These are phyloP conservation scores for Talaromyces amestolkiae DNA, from an alignment of 2,329 filamentous ascomycete genomes.

Conservation along the genomic window DNA sequence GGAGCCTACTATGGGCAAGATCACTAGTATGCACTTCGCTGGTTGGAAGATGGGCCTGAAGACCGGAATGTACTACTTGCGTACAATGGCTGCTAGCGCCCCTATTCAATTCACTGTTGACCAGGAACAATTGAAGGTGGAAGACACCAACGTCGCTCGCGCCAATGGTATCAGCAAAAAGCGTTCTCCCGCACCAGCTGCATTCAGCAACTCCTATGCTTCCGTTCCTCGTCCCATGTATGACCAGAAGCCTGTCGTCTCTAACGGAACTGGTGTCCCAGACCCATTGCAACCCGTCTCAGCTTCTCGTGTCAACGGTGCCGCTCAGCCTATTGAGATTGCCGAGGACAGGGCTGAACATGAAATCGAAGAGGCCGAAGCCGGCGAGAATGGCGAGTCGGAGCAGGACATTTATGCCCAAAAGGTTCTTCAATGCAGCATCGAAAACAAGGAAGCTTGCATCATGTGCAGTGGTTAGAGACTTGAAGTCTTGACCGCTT, in stretches of 20 bases:
- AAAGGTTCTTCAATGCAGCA: constrained; percentile 87
- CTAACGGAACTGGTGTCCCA: constrained; percentile 47
- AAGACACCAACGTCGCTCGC: constrained; percentile 74
- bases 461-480: constrained; percentile 90
- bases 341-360: constrained; percentile 63
- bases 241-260: constrained; percentile 49
- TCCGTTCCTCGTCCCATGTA: constrained; percentile 68
- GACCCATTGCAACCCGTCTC: constrained; percentile 33
- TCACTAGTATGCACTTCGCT: constrained; percentile 98
- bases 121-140: constrained; percentile 86
- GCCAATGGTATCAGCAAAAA: constrained; percentile 63
- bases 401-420: constrained; percentile 96
- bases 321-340: constrained; percentile 58
- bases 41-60: constrained; percentile 99
- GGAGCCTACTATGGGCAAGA: constrained; percentile 99
- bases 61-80: constrained; percentile 99
- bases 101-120: constrained; percentile 99
- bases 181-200: constrained; percentile 57
- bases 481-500: neutral
- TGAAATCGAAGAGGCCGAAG: constrained; percentile 66
- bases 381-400: constrained; percentile 66
- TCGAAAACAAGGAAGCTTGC: constrained; percentile 93
- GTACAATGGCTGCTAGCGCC: constrained; percentile 92
- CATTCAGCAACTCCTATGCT: constrained; percentile 55
- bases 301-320: constrained; percentile 46